phyloP scores from a whole-genome alignment of 1,284 basidiomycete species.

The Tetrapyrgos nigripes region DNA sequence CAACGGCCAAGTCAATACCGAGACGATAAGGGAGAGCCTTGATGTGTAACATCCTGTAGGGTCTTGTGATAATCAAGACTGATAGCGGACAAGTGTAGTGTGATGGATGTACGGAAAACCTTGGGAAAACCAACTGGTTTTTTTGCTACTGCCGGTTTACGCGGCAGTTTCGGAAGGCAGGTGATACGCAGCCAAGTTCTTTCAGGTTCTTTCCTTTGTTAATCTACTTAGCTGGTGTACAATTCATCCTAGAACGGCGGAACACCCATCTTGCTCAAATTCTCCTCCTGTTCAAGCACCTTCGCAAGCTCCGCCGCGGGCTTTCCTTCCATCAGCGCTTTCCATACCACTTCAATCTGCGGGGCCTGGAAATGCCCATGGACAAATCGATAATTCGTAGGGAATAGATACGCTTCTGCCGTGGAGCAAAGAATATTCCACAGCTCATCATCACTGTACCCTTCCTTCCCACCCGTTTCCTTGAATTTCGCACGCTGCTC shows the following conservation, averaged over 20 bases:
- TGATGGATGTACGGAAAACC: too few species aligned
- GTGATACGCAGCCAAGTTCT: too few species aligned
- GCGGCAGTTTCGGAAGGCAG: too few species aligned
- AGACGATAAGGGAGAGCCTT: too few species aligned
- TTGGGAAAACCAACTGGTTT: too few species aligned
- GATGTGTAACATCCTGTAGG: too few species aligned
- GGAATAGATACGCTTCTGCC: not conserved
- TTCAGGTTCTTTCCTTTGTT: too few species aligned
- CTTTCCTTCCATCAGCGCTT: not conserved
- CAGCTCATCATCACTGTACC: not conserved
- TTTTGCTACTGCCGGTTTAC: too few species aligned
- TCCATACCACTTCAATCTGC: slow-evolving; percentile 1
- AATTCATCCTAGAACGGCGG: not conserved
- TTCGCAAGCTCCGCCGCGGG: not conserved
- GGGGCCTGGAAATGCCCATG: not conserved
- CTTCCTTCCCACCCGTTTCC: not conserved
- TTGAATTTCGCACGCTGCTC: not conserved
- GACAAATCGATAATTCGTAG: not conserved
- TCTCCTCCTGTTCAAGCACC: not conserved
- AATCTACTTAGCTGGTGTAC: too few species aligned
- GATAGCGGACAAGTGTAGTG: too few species aligned
- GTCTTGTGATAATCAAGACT: too few species aligned
- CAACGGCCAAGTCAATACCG: too few species aligned
- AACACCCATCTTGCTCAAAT: not conserved
- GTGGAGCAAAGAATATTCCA: not conserved